Base-by-base conservation (phyloP, 441 rosid species). In the Melastoma candidum region DNA sequence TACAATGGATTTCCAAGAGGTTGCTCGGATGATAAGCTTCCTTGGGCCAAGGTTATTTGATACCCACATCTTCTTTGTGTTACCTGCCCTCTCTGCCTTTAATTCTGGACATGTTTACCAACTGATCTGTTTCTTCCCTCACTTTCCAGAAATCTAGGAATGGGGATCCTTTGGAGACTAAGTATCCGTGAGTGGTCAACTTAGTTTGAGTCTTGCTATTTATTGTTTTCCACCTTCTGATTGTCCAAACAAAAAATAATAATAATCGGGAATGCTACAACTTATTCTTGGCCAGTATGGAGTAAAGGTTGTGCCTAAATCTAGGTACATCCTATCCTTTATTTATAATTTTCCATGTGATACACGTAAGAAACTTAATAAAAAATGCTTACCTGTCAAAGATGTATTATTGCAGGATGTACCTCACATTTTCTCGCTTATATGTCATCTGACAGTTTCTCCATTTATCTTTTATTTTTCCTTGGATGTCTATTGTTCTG, bases 1-100 rank as follows among this genome's bases (percentile, higher is more conserved):
- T 92, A 92, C 66, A 92, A 87, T 75, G 98, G 98, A 53, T 87
- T 92, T 83, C 96, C 96, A 36, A 80, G 98, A 76, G 98, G 96
- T 58, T 92, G 98, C 69, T 87, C 98, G 2, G 98, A 92, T 74
- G 98, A 87, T 63, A 77, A 65, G 68, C 96, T 92, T 77, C 93
- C 98, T 22, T 92, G 98, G 98, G 95, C 96, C 57, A 92, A 87
- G 95, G 96, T 87, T 63, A 11, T 47, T 29, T 45, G 29, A 26
- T 26, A 25, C 32, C 39, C 11, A 29, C 22, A 22, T 49, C 27
- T 14, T 7, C 53, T 59, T 39, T 46, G 14, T 64, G 17, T 4
- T 47, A 12, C 56, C 24, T 3, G 36, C 25, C 41, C 51, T 63
- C 62, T 63, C 51, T 13, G 9, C 46, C 12, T 43, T 17, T 14